Evolutionary conservation across 2,329 filamentous ascomycete species (phyloP).

Genomic region (Fusarium tuaranense): DNA sequence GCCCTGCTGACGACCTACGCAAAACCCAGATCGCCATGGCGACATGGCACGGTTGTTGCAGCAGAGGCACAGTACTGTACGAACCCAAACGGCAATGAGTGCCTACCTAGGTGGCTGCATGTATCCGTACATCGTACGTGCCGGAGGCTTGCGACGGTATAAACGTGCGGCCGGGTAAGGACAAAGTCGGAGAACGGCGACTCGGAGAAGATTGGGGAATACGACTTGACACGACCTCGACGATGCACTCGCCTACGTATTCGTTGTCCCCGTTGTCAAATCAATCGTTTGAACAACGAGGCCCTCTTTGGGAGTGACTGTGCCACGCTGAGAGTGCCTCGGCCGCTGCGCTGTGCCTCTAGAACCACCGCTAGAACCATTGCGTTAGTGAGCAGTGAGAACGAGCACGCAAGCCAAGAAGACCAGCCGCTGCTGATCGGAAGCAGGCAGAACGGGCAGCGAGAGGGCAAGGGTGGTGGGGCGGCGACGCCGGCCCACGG

Average conservation of each 20-base stretch:
- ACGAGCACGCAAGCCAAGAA: constrained; percentile 27
- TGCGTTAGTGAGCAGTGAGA: constrained; percentile 2
- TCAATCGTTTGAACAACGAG: constrained; percentile 2
- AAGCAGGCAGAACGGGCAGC: constrained; percentile 10
- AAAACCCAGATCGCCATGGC: constrained; percentile 26
- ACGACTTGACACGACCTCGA: constrained; percentile 12
- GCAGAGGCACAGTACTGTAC: constrained; percentile 21
- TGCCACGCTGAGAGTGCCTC: constrained; percentile 21
- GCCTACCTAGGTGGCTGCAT: constrained; percentile 24
- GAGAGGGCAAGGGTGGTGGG: constrained; percentile 33
- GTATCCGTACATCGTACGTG: constrained; percentile 37
- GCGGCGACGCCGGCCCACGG: constrained; percentile 37
- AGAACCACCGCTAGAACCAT: constrained; percentile 8
- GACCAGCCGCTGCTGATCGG: constrained; percentile 15
- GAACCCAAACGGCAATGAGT: constrained; percentile 21
- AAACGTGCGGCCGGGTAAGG: constrained; percentile 15
- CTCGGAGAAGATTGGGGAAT: constrained; percentile 16
- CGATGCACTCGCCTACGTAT: neutral
- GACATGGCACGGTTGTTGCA: constrained; percentile 31
- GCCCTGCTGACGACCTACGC: constrained; percentile 14
- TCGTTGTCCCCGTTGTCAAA: neutral
- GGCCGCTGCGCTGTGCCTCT: constrained; percentile 20
- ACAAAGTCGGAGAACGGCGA: constrained; percentile 29
- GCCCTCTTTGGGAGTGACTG: constrained; percentile 12
- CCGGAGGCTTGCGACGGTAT: constrained; percentile 34